phyloP scores from a whole-genome alignment of 1,284 basidiomycete species.

The Cryptococcus sp. region DNA sequence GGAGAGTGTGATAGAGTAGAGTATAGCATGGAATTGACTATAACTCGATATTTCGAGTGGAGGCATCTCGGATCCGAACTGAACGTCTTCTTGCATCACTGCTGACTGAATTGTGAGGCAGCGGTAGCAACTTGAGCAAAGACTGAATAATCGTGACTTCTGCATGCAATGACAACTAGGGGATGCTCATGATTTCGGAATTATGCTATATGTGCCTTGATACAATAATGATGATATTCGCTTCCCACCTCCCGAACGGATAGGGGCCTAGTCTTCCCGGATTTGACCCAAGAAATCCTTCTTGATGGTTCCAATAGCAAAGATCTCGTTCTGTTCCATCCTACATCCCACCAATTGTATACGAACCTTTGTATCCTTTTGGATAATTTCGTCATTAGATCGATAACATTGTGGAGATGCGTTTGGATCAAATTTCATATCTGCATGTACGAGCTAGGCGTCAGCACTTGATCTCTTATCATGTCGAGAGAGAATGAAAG shows the following conservation, averaged over 20 bases:
- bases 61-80: background rate
- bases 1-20: too few relatives aligned
- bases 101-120: too few relatives aligned
- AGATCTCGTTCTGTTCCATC: constrained; percentile 96
- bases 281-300: constrained; percentile 90
- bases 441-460: constrained; percentile 78
- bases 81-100: too few relatives aligned
- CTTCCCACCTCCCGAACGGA: too few relatives aligned
- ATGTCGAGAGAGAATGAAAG: constrained; percentile 1
- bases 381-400: constrained; percentile 86
- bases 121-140: background rate
- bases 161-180: background rate
- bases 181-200: background rate
- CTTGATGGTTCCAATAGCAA: constrained; percentile 90
- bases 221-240: too few relatives aligned
- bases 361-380: constrained; percentile 86
- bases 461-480: constrained; percentile 8
- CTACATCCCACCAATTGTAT: constrained; percentile 96
- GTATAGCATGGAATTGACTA: too few relatives aligned
- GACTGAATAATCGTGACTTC: background rate
- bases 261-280: constrained; percentile 27
- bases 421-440: constrained; percentile 88
- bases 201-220: too few relatives aligned
- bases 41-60: background rate
- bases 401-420: constrained; percentile 87